Base-by-base conservation (phyloP, 1,284 basidiomycete genomes). In the Austroboletus rostrupii region DNA sequence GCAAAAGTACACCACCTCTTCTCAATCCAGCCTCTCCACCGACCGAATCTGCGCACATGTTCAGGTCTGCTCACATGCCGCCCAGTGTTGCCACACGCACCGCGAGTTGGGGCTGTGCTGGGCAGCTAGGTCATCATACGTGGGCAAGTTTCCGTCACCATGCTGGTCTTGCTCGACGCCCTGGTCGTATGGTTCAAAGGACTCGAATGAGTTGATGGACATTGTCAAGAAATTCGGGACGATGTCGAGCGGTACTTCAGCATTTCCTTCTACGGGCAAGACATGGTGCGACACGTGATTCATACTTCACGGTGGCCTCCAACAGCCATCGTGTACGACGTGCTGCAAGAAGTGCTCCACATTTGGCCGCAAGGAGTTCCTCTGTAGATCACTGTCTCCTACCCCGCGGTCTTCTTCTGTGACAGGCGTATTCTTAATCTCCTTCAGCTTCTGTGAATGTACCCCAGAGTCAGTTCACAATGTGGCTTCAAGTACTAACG, bases 1-100 rank as follows among this genome's bases (percentile, higher is more conserved):
- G 3, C 47, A 35, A 43, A 41, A n/a, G 35, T 5, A 53, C 20
- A 69, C 48, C 54, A 85, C 88, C 87, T 77, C 67, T 91, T 91
- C 72, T 91, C 88, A 52, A 91, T 86, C 88, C 88, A 91, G 17
- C 81, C 79, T 62, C 76, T 79, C 88, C 88, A 91, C 53, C 88
- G 75, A 35, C 89, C 88, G 60, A 91, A 90, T 61, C 87, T 88
- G 31, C 36, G 16, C 17, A 28, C 21, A 41, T 23, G 19, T 49
- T 42, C 56, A 56, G 43, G 51, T 36, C 31, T 33, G 7, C n/a
- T 5, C 26, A 31, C 32, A 44, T 35, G 43, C n/a, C 31, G 51
- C 28, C 41, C 19, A n/a, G 16, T 23, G 52, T 43, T 37, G 20
- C 17, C 23, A 26, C 23, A 53, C 68, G 56, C 58, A 68, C 87